Conservation (phyloP, 805 yeast species). For the Saitoella complicata region DNA sequence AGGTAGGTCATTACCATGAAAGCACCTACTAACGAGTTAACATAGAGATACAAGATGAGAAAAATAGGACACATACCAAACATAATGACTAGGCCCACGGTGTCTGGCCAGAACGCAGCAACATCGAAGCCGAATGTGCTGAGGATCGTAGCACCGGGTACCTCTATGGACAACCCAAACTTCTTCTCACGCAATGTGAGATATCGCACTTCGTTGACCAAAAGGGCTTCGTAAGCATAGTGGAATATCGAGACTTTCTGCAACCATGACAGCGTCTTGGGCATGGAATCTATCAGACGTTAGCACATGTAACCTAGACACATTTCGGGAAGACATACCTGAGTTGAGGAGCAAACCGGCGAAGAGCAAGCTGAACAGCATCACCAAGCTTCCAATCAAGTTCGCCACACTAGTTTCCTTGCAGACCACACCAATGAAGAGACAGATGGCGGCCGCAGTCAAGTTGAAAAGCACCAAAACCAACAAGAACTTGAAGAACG, state of each 20-base stretch:
- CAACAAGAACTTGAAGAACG: conserved; percentile 53
- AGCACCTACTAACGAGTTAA: no score
- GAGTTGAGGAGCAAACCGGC: conserved; percentile 90
- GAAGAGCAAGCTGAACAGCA: conserved; percentile 72
- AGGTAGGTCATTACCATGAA: no score
- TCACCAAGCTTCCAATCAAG: conserved; percentile 65
- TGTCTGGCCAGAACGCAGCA: conserved; percentile 54
- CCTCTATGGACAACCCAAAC: conserved; percentile 84
- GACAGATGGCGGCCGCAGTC: conserved; percentile 68
- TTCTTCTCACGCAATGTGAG: conserved; percentile 72
- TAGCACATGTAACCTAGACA: background rate
- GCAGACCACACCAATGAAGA: conserved; percentile 74
- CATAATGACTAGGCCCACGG: conserved; percentile 29
- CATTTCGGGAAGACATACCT: conserved; percentile 1
- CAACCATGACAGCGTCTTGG: conserved; percentile 40
- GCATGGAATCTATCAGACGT: conserved; percentile 30
- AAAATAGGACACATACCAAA: no score
- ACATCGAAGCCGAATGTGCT: conserved; percentile 91
- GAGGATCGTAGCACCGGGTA: conserved; percentile 93
- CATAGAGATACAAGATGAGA: no score
- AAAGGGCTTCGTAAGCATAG: conserved; percentile 84
- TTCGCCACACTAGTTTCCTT: conserved; percentile 88
- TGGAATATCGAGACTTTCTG: conserved; percentile 84
- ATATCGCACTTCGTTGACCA: conserved; percentile 83
- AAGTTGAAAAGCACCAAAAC: conserved; percentile 71